A percentile compares a stretch with the other conserved stretches of the same genome.
These are phyloP conservation scores for Starmerella riodocensis DNA, from an alignment of 805 yeast genomes.

Conservation along the genomic window DNA sequence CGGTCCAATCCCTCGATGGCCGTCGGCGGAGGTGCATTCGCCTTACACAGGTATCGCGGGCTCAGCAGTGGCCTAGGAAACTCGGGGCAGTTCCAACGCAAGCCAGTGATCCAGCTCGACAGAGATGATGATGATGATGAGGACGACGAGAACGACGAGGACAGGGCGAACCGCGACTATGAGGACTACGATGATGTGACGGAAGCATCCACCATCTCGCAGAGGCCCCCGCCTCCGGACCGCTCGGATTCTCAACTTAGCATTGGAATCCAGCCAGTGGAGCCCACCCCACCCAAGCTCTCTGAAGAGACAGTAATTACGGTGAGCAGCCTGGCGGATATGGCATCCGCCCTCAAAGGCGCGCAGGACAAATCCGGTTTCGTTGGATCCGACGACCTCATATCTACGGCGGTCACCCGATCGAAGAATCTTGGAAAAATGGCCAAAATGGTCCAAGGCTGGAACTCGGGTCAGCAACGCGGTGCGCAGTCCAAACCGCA, in stretches of 20 bases:
- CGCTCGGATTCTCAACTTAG: conserved; percentile 9
- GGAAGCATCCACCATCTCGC: background rate
- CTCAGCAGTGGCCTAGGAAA: conserved; percentile 7
- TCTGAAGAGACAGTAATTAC: conserved; percentile 22
- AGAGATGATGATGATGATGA: conserved; percentile 16
- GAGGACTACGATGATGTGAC: conserved; percentile 11
- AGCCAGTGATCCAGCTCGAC: conserved; percentile 17
- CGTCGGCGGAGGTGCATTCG: background rate
- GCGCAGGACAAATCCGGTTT: conserved; percentile 17
- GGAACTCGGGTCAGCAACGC: conserved; percentile 4
- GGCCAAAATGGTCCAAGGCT: conserved; percentile 17
- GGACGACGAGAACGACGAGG: conserved; percentile 3
- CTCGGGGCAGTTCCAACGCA: conserved; percentile 9
- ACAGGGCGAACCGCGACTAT: conserved; percentile 8
- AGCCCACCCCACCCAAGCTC: conserved; percentile 22
- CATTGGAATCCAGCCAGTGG: conserved; percentile 19
- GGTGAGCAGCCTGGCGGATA: conserved; percentile 20
- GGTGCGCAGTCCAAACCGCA: background rate
- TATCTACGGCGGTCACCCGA: conserved; percentile 18
- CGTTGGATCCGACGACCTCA: conserved; percentile 20
- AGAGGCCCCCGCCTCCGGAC: background rate
- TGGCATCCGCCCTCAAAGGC: conserved; percentile 20
- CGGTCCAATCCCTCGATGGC: background rate
- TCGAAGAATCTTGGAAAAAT: conserved; percentile 18
- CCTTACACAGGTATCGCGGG: conserved; percentile 9